Conservation (phyloP, 139 green algal genomes). For the Tetradesmus obliquus region DNA sequence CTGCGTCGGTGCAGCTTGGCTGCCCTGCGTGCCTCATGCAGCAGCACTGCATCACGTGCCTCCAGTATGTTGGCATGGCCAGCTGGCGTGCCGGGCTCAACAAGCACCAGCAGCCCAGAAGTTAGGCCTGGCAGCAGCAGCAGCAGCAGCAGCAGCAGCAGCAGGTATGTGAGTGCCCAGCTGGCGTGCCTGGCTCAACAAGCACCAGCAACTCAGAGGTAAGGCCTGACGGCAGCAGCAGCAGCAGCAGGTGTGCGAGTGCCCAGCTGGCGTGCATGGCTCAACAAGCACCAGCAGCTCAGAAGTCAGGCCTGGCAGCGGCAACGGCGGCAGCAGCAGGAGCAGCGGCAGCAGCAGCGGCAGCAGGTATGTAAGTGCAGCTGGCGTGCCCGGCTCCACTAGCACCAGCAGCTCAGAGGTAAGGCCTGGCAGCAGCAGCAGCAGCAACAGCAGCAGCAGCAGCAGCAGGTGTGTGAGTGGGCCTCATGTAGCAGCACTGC, state of each 20-base stretch:
- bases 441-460: neutral
- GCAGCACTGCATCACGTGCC: slow-evolving; percentile 58
- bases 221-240: slow-evolving; percentile 16
- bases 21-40: slow-evolving; percentile 28
- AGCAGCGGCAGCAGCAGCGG: slow-evolving; percentile 36
- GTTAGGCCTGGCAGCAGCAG: slow-evolving; percentile 49
- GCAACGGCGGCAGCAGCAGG: slow-evolving; percentile 3
- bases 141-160: slow-evolving; percentile 46
- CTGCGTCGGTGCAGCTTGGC: slow-evolving; percentile 25
- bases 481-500: slow-evolving; percentile 45
- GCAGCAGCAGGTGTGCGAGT: neutral
- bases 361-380: slow-evolving; percentile 17
- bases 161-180: slow-evolving; percentile 43
- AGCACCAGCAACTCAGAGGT: slow-evolving; percentile 72
- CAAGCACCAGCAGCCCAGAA: slow-evolving; percentile 72
- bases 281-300: slow-evolving; percentile 83
- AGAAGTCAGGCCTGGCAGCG: slow-evolving; percentile 33
- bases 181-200: slow-evolving; percentile 82
- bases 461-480: no score
- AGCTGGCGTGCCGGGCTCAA: slow-evolving; percentile 84
- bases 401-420: slow-evolving; percentile 72
- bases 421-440: slow-evolving; percentile 17
- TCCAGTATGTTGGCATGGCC: slow-evolving; percentile 66
- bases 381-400: slow-evolving; percentile 82
- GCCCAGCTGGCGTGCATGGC: slow-evolving; percentile 77